Percentiles rank a stretch among this genome's conserved stretches.
Evolutionary conservation across 2,329 filamentous ascomycete species (phyloP).

Genomic region (Penicillium sp.): DNA sequence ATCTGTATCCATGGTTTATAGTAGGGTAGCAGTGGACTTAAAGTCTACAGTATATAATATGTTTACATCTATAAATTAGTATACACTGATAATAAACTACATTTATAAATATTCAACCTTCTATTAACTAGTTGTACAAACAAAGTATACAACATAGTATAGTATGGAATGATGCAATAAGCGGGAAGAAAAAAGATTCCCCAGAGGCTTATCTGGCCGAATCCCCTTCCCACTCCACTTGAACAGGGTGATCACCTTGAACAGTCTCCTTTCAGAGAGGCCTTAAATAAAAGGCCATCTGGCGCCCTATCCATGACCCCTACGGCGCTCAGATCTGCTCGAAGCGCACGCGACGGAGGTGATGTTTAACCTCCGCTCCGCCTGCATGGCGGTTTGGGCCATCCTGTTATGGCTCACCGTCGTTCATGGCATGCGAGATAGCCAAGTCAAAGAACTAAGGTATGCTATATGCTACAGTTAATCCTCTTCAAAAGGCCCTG

Average conservation of each 20-base stretch:
- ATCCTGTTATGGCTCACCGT: slow-evolving; percentile 38
- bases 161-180: slow-evolving; percentile 17
- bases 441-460: slow-evolving; percentile 40
- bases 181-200: slow-evolving; percentile 15
- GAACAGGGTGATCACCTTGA: not conserved
- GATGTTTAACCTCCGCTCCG: slow-evolving; percentile 36
- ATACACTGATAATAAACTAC: no score
- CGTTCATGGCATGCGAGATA: slow-evolving; percentile 38
- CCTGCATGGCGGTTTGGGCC: slow-evolving; percentile 36
- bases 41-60: not conserved
- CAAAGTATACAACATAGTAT: not conserved
- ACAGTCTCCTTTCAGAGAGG: not conserved
- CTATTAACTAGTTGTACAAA: not conserved
- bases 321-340: slow-evolving; percentile 19
- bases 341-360: slow-evolving; percentile 45
- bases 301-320: slow-evolving; percentile 27
- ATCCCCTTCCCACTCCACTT: slow-evolving; percentile 15
- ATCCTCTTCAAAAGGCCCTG: not conserved
- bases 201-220: slow-evolving; percentile 36
- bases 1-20: not conserved
- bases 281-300: slow-evolving; percentile 1
- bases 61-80: no score
- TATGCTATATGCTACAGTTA: slow-evolving; percentile 11
- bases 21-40: not conserved
- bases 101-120: not conserved